Evolutionary conservation across 192 early-diverging fungal species (phyloP).

Genomic region (Chytriomyces sp.): DNA sequence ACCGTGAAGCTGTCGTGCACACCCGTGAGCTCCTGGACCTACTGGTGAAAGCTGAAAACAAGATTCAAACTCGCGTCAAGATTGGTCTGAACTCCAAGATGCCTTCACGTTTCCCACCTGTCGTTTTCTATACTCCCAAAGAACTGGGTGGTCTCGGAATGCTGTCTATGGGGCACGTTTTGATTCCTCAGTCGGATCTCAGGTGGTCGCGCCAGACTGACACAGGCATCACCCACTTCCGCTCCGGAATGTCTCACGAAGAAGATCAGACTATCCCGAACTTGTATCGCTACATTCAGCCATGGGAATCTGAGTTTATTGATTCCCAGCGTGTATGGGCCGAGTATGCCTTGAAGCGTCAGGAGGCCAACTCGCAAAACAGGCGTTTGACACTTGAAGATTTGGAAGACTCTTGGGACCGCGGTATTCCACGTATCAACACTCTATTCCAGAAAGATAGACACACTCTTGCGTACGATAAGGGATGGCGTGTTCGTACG

Average conservation of each 20-base stretch:
- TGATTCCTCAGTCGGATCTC: constrained; percentile 96
- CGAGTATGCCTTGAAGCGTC: constrained; percentile 95
- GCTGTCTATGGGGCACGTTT: constrained; percentile 98
- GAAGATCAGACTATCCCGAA: constrained; percentile 97
- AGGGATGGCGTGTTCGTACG: constrained; percentile 96
- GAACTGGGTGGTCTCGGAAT: constrained; percentile 97
- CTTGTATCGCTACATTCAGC: constrained; percentile 95
- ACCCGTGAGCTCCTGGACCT: constrained; percentile 96
- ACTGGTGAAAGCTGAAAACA: constrained; percentile 97
- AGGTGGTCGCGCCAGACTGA: constrained; percentile 98
- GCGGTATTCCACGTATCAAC: constrained; percentile 98
- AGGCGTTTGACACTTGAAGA: constrained; percentile 98
- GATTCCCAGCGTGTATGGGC: constrained; percentile 99
- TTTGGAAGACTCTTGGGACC: constrained; percentile 97
- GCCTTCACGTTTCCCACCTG: constrained; percentile 95
- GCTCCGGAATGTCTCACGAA: constrained; percentile 96
- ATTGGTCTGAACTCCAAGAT: constrained; percentile 99
- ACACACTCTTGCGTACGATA: constrained; percentile 98
- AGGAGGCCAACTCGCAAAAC: constrained; percentile 96
- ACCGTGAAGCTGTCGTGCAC: constrained; percentile 95
- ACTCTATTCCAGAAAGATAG: constrained; percentile 98
- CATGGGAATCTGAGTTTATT: constrained; percentile 99
- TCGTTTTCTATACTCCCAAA: constrained; percentile 87
- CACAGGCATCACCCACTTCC: constrained; percentile 95
- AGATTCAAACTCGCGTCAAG: constrained; percentile 98